These are phyloP conservation scores for Boletellus deceptivus DNA, from an alignment of 1,284 basidiomycete genomes.

Conservation along the genomic window DNA sequence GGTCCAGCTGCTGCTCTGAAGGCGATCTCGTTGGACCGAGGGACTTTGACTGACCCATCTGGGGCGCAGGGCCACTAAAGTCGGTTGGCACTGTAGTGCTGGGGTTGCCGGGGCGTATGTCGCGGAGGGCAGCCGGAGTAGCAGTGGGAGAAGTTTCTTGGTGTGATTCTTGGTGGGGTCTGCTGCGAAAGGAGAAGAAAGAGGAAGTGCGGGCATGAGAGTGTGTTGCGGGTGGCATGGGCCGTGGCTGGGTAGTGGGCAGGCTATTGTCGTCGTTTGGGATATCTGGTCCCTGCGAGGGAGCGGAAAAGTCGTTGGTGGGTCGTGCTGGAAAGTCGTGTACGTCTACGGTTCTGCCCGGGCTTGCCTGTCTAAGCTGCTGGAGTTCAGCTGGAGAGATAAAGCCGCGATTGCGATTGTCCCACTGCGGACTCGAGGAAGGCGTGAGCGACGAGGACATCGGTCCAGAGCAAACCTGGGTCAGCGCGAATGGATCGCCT, in stretches of 20 bases:
- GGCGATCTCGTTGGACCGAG: conserved; percentile 28
- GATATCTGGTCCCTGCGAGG: conserved; percentile 17
- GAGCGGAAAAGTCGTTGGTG: conserved; percentile 14
- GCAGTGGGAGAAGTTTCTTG: conserved; percentile 14
- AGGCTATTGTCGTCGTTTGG: conserved; percentile 21
- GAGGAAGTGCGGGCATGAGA: conserved; percentile 37
- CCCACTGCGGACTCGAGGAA: conserved; percentile 45
- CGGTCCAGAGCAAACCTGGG: neutral
- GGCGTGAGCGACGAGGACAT: conserved; percentile 21
- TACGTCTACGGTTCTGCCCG: conserved; percentile 28
- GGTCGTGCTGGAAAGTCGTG: conserved; percentile 36
- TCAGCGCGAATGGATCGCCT: neutral
- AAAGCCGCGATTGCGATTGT: conserved; percentile 47
- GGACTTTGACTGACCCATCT: conserved; percentile 34
- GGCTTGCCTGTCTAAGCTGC: conserved; percentile 38
- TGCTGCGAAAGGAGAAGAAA: conserved; percentile 44
- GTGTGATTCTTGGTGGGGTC: conserved; percentile 18
- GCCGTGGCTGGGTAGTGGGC: conserved; percentile 20
- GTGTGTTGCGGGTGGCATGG: conserved; percentile 24
- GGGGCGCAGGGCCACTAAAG: conserved; percentile 22
- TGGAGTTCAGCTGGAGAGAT: conserved; percentile 49
- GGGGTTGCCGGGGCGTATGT: conserved; percentile 14
- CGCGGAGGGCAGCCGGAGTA: conserved; percentile 4
- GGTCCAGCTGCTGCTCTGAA: conserved; percentile 19
- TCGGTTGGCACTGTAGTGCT: conserved; percentile 15